Percentiles rank a stretch among this genome's conserved stretches.
phyloP scores from a whole-genome alignment of 163 green algal genomes.

The Picocystis sp. region DNA sequence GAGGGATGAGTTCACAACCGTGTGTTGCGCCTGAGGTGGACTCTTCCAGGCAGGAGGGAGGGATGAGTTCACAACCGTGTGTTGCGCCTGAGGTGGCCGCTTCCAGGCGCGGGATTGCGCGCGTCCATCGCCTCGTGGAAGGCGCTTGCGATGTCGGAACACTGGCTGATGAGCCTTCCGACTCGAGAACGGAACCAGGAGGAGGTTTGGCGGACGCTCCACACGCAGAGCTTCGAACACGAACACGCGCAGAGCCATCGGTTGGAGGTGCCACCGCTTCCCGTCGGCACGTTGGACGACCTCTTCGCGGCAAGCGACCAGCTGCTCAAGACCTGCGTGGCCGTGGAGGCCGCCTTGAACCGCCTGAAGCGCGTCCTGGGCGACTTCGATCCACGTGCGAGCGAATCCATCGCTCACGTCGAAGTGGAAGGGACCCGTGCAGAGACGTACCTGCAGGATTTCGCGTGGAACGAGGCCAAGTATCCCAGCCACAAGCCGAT shows the following conservation, averaged over 20 bases:
- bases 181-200: slow-evolving; percentile 32
- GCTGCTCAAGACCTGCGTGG: slow-evolving; percentile 58
- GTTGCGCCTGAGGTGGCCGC: too few species aligned
- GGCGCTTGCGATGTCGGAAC: slow-evolving; percentile 9
- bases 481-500: slow-evolving; percentile 65
- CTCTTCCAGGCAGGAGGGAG: too few species aligned
- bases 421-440: slow-evolving; percentile 56
- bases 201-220: slow-evolving; percentile 27
- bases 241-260: slow-evolving; percentile 40
- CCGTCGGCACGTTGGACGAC: slow-evolving; percentile 86
- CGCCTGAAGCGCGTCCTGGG: background rate
- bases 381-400: background rate
- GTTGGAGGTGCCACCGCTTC: slow-evolving; percentile 72
- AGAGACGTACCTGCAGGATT: slow-evolving; percentile 66
- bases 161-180: slow-evolving; percentile 62
- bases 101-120: too few species aligned
- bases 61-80: too few species aligned
- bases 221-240: background rate
- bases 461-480: slow-evolving; percentile 93
- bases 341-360: background rate
- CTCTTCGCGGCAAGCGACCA: slow-evolving; percentile 84
- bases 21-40: too few species aligned
- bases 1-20: too few species aligned
- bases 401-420: slow-evolving; percentile 18
- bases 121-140: too few species aligned